These are phyloP conservation scores for Exophiala viscosa DNA, from an alignment of 2,329 filamentous ascomycete species.

Conservation along the genomic window DNA sequence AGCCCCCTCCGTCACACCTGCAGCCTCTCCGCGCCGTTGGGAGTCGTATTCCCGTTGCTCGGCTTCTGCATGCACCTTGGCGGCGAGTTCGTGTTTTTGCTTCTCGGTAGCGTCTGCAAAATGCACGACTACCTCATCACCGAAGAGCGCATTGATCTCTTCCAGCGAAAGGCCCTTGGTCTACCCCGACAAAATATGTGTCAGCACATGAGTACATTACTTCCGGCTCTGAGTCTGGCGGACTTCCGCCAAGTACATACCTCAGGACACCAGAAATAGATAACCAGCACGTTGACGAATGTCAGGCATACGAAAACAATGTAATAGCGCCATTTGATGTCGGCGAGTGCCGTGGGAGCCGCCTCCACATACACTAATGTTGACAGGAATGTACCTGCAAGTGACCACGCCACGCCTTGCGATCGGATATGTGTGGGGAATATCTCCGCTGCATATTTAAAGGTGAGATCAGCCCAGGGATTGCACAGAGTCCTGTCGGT, in stretches of 20 bases:
- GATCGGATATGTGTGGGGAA: constrained; percentile 26
- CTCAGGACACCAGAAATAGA: constrained; percentile 39
- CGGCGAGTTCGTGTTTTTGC: constrained; percentile 14
- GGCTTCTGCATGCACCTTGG: constrained; percentile 16
- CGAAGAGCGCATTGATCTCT: constrained; percentile 24
- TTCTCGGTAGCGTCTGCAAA: constrained; percentile 34
- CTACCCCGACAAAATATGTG: constrained; percentile 2
- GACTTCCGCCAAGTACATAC: constrained; percentile 17
- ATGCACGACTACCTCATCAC: constrained; percentile 22
- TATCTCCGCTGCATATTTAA: constrained; percentile 17
- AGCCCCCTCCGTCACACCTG: constrained; percentile 4
- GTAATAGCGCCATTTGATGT: constrained; percentile 35
- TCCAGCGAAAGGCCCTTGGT: constrained; percentile 22
- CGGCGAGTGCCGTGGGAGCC: constrained; percentile 31
- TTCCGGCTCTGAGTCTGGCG: background rate
- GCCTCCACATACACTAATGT: constrained; percentile 22
- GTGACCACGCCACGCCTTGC: constrained; percentile 22
- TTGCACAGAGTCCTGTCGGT: too few species aligned
- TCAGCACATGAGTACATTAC: constrained; percentile 12
- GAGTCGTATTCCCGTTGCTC: constrained; percentile 11
- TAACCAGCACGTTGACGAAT: constrained; percentile 27
- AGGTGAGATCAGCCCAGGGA: constrained; percentile 5
- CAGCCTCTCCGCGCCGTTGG: constrained; percentile 1
- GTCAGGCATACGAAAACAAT: constrained; percentile 41
- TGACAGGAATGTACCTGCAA: constrained; percentile 20